Percentiles rank a stretch among this genome's conserved stretches.
These are phyloP conservation scores for Adiantum capillusveneris DNA, from an alignment of 75 land plant species.

Conservation along the genomic window DNA sequence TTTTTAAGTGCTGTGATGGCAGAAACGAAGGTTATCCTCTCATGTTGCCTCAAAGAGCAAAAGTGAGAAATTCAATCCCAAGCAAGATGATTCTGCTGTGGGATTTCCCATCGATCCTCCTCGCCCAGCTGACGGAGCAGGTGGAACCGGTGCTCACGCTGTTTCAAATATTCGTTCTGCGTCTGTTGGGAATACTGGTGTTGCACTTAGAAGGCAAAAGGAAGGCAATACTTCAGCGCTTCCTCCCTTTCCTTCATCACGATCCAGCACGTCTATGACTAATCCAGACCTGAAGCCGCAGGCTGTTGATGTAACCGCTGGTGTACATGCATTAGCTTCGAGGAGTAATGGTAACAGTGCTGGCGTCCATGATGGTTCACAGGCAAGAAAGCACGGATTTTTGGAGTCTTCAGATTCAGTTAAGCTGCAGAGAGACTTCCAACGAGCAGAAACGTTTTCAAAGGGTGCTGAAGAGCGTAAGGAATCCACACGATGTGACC, in stretches of 20 bases:
- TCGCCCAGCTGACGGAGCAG: slow-evolving; percentile 16
- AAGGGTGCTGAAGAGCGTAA: neutral
- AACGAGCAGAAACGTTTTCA: neutral
- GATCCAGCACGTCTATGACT: slow-evolving; percentile 13
- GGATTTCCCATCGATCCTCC: slow-evolving; percentile 86
- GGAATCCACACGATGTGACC: neutral
- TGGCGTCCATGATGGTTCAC: no score
- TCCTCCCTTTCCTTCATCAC: slow-evolving; percentile 12
- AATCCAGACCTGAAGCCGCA: slow-evolving; percentile 14
- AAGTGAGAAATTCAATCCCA: slow-evolving; percentile 67
- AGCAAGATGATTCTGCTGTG: slow-evolving; percentile 63
- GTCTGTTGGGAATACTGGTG: neutral
- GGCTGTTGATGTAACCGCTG: neutral
- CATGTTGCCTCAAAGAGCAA: slow-evolving; percentile 46
- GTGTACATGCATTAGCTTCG: neutral
- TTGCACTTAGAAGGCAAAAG: slow-evolving; percentile 12
- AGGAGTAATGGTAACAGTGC: no score
- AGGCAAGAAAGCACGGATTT: no score
- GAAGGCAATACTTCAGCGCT: slow-evolving; percentile 12
- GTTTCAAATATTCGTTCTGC: neutral
- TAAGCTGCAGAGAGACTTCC: neutral
- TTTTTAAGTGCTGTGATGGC: no score
- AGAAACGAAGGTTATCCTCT: slow-evolving; percentile 51
- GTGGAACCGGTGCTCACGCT: neutral
- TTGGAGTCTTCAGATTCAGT: neutral